Conservation (phyloP, 108 stramenopile genomes). For the Stephanodiscus minutulus region DNA sequence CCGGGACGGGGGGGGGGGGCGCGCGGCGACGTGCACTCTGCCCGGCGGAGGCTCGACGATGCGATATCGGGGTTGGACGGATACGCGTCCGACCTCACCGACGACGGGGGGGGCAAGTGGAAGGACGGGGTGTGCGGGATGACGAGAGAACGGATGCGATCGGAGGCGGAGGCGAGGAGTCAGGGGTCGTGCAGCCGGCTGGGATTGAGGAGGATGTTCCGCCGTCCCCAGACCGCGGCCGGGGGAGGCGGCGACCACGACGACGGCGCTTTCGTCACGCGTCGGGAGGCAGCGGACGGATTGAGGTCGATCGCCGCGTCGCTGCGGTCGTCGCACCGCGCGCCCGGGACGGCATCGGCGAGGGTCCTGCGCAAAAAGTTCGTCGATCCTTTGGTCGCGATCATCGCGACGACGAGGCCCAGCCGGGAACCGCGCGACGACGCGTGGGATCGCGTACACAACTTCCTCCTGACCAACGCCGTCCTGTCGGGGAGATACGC, state of each 20-base stretch:
- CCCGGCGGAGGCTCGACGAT: conserved; percentile 16
- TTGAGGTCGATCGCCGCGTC: conserved; percentile 23
- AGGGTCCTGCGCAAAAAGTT: conserved; percentile 16
- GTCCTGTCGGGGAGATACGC: conserved; percentile 15
- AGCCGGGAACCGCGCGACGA: too few relatives aligned
- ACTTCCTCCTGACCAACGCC: conserved; percentile 32
- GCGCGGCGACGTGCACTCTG: not conserved
- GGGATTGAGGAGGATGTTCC: conserved; percentile 34
- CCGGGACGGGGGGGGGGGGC: not conserved
- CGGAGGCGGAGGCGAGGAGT: conserved; percentile 40
- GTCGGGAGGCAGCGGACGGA: conserved; percentile 30
- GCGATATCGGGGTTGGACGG: conserved; percentile 15
- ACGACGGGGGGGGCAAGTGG: conserved; percentile 37
- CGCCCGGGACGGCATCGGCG: conserved; percentile 9
- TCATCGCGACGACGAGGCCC: conserved; percentile 24
- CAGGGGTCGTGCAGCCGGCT: conserved; percentile 19
- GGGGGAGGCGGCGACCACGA: not conserved
- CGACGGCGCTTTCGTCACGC: conserved; percentile 17
- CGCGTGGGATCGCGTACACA: conserved; percentile 9
- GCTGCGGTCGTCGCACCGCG: conserved; percentile 18
- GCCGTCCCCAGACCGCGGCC: not conserved
- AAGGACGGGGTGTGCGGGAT: conserved; percentile 21
- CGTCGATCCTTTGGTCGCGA: conserved; percentile 23
- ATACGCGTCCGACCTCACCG: conserved; percentile 28
- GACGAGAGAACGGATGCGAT: conserved; percentile 34